Evolutionary conservation across 2,329 filamentous ascomycete genomes (phyloP).

Genomic region (Fusarium pseudonygamai): DNA sequence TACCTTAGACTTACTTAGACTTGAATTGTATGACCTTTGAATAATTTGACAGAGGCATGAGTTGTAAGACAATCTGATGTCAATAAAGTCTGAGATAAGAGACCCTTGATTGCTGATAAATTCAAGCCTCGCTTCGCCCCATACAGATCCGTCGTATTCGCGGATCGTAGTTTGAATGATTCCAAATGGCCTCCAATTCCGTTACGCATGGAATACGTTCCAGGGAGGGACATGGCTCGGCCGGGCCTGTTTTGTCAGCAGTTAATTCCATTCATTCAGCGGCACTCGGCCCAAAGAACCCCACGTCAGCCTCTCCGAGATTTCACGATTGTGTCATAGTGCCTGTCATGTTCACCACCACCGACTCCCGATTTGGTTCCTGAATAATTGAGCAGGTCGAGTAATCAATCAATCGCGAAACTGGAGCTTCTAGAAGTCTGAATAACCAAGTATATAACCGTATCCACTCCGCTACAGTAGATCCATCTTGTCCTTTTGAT

Average conservation of each 20-base stretch:
- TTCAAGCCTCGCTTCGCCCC: conserved; percentile 13
- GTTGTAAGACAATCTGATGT: not conserved
- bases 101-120: conserved; percentile 27
- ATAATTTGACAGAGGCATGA: not conserved
- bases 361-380: conserved; percentile 9
- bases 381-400: not conserved
- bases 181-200: conserved; percentile 21
- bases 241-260: conserved; percentile 34
- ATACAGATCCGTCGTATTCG: conserved; percentile 23
- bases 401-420: conserved; percentile 13
- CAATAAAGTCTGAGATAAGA: not conserved
- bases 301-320: conserved; percentile 17
- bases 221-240: not conserved
- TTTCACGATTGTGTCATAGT: conserved; percentile 39
- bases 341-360: conserved; percentile 34
- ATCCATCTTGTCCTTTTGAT: conserved; percentile 1
- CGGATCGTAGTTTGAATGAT: conserved; percentile 20
- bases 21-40: too few relatives aligned
- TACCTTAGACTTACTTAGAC: not conserved
- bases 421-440: conserved; percentile 15
- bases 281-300: conserved; percentile 25
- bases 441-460: not conserved
- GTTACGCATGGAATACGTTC: not conserved
- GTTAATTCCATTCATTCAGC: not conserved
- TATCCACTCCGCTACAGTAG: conserved; percentile 26